Base-by-base conservation (phyloP, 768 basidiomycete genomes). In the Auricularia cornea region DNA sequence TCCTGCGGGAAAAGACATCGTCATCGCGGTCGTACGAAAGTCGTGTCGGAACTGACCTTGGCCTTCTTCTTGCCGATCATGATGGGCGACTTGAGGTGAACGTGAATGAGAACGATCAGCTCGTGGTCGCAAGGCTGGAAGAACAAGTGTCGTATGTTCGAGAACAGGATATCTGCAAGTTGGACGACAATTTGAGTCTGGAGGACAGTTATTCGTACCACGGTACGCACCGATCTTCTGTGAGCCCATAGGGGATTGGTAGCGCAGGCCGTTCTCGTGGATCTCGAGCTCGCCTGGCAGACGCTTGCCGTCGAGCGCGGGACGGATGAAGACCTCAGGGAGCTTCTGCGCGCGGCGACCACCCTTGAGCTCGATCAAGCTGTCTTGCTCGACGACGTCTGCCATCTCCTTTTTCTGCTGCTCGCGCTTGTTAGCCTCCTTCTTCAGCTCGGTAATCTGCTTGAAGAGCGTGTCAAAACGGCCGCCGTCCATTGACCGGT, bases 31-130 rank as follows among this genome's bases (percentile, higher is more conserved):
- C 66, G 35, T 8, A 62, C 61, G 59, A 4, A 59, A 33, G 32
- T 63, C 26, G 26, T 31, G 48, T 8, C 8, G 48, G 6, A 60
- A 79, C 87, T 60, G 69, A 94, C 93, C 70, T 91, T 92, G 26
- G 97, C 87, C 75, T 98, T 99, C 78, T 94, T 97, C 80, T 98
- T 98, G 65, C 97, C 96, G 68, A 99, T 92, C 84, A 98, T 96
- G 73, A 99, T 98, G 0, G 97, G 97, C 1, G 93, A 84, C 75
- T 85, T 97, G 60, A 99, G 81, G 73, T 98, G 92, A 60, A 97
- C 76, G 72, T 99, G 97, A 33, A 97, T 85, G 65, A 99, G 88
- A 62, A 97, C 95, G 61, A 98, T 81, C 23, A 98, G 79, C 73
- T 99, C 97, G 67, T 92, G 87, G 67, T 99, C 97, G 70, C 96